Percentiles rank a stretch among this genome's conserved stretches.
phyloP scores from a whole-genome alignment of 2,329 filamentous ascomycete genomes.

The Didymella segeticola region DNA sequence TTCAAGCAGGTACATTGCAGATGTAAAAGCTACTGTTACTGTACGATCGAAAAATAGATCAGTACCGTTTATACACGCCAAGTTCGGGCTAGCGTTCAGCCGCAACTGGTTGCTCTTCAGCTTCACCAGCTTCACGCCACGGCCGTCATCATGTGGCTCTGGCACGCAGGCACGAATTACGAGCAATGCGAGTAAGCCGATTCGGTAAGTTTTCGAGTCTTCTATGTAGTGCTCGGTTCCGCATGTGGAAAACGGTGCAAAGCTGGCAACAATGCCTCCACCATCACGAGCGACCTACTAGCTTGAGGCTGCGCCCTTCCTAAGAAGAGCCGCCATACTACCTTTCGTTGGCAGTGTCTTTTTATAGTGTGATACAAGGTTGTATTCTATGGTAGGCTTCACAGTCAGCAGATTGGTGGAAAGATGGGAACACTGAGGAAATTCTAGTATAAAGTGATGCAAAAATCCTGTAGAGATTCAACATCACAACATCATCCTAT shows the following conservation, averaged over 20 bases:
- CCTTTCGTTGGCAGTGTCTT: neutral
- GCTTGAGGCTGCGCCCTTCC: conserved; percentile 3
- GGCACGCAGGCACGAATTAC: neutral
- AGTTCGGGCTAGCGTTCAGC: conserved; percentile 2
- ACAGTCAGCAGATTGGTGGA: neutral
- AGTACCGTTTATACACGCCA: neutral
- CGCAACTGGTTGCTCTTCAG: conserved; percentile 2
- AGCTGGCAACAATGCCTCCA: conserved; percentile 5
- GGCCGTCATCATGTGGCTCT: neutral
- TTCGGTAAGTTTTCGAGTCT: neutral
- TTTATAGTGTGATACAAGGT: neutral
- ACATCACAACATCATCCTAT: neutral
- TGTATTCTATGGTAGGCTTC: neutral
- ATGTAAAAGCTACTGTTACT: neutral
- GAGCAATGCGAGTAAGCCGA: neutral
- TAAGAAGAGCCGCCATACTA: neutral
- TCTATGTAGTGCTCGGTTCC: neutral
- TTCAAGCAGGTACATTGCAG: too few species aligned
- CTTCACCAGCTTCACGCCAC: neutral
- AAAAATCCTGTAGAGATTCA: neutral
- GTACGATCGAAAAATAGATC: conserved; percentile 5
- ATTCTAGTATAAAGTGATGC: neutral
- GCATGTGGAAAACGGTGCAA: neutral
- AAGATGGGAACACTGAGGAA: neutral
- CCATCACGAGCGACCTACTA: neutral